A percentile compares a stretch with the other conserved stretches of the same genome.
phyloP scores from a whole-genome alignment of 2,329 filamentous ascomycete genomes.

The Biscogniauxia marginata region DNA sequence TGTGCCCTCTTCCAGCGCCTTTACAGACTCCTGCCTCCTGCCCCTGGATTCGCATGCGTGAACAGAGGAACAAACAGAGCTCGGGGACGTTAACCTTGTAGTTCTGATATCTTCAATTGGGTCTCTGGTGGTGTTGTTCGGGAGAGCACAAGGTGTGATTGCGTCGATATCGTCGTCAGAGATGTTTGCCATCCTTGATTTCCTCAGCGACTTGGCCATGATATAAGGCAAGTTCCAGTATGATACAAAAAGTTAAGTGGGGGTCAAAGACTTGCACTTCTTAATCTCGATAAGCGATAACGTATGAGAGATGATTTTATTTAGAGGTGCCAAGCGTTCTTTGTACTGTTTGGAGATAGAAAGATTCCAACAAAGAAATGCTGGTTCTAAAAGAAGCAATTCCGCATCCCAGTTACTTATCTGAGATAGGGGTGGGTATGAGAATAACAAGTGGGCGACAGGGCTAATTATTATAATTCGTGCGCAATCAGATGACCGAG shows the following conservation, averaged over 20 bases:
- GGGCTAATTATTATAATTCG: not conserved
- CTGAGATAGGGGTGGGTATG: not conserved
- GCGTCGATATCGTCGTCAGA: slow-evolving; percentile 32
- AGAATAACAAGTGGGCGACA: not conserved
- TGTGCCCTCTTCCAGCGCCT: slow-evolving; percentile 34
- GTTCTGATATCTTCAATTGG: slow-evolving; percentile 16
- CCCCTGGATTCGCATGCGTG: slow-evolving; percentile 7
- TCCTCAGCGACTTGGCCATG: slow-evolving; percentile 16
- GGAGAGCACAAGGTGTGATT: slow-evolving; percentile 33
- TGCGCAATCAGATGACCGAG: not conserved
- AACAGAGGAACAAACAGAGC: slow-evolving; percentile 22
- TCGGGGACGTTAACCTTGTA: slow-evolving; percentile 26
- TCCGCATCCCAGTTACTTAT: not conserved
- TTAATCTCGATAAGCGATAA: not conserved
- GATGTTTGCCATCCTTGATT: slow-evolving; percentile 6
- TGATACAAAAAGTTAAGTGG: no score
- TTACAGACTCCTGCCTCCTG: slow-evolving; percentile 28
- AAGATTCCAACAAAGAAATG: not conserved
- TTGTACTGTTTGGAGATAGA: not conserved
- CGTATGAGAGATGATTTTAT: not conserved
- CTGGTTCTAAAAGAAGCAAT: not conserved
- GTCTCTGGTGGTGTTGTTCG: not conserved
- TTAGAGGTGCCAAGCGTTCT: not conserved
- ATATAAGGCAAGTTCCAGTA: not conserved
- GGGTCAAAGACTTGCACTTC: not conserved